Percentiles rank a stretch among this genome's conserved stretches.
Evolutionary conservation across 148 eudicot genomes (phyloP).

Genomic region (Persicaria maculosa): DNA sequence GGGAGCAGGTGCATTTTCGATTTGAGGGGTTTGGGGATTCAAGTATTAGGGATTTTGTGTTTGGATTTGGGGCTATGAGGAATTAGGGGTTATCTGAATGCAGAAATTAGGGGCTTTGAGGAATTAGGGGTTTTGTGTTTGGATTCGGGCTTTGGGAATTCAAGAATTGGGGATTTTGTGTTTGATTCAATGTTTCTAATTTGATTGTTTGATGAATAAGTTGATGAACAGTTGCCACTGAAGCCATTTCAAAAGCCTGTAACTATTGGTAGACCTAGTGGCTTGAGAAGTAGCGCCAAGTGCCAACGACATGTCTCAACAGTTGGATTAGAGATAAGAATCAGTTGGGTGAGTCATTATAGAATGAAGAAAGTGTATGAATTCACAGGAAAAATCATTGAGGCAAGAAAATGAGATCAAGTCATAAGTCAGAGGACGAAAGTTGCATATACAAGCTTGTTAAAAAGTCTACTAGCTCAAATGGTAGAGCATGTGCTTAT

Average conservation of each 20-base stretch:
- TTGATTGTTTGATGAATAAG: background rate
- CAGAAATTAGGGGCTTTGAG: no score
- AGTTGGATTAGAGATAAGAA: background rate
- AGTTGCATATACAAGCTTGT: background rate
- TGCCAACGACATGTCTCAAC: conserved; percentile 20
- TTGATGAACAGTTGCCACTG: conserved; percentile 37
- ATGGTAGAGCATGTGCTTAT: no score
- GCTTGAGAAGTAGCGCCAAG: conserved; percentile 26
- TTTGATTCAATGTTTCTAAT: background rate
- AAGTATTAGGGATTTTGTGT: no score
- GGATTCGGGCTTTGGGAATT: no score
- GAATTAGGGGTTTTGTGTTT: no score
- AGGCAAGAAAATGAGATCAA: background rate
- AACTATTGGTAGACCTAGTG: conserved; percentile 32
- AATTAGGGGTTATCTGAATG: no score
- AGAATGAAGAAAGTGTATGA: background rate
- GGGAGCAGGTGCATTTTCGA: no score
- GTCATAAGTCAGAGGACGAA: background rate
- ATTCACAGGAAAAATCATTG: background rate
- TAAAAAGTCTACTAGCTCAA: no score
- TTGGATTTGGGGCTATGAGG: no score
- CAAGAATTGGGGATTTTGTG: no score
- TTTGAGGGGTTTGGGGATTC: no score
- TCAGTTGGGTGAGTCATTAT: background rate
- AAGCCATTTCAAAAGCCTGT: conserved; percentile 75